These are phyloP conservation scores for Croton laevigatus DNA, from an alignment of 441 rosid genomes.

Conservation along the genomic window DNA sequence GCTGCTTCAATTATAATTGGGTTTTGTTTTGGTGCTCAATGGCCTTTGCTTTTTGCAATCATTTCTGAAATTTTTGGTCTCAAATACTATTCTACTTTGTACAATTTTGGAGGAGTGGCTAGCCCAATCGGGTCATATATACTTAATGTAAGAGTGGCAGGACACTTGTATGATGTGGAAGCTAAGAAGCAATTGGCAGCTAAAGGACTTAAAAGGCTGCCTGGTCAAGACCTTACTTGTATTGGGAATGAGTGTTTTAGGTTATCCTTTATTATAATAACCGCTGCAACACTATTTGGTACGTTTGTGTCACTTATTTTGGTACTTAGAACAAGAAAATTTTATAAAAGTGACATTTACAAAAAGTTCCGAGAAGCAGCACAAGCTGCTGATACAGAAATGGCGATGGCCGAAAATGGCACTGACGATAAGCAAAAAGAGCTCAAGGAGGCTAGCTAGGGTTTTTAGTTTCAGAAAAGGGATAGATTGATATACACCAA, in stretches of 20 bases:
- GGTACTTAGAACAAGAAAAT: constrained; percentile 65
- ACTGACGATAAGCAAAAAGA: background rate
- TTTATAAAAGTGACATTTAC: constrained; percentile 77
- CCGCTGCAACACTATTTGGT: constrained; percentile 69
- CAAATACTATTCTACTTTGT: constrained; percentile 59
- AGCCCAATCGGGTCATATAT: constrained; percentile 60
- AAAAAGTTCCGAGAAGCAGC: constrained; percentile 63
- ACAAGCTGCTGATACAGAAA: constrained; percentile 42
- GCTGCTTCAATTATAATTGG: constrained; percentile 65
- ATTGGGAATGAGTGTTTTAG: constrained; percentile 57
- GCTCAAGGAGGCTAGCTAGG: background rate
- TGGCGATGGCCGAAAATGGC: constrained; percentile 19
- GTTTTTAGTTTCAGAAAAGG: background rate
- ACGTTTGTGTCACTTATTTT: constrained; percentile 51
- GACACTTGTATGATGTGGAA: constrained; percentile 66
- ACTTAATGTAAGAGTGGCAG: constrained; percentile 53
- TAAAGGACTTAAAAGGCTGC: constrained; percentile 20
- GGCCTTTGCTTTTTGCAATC: constrained; percentile 61
- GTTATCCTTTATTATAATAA: constrained; percentile 62
- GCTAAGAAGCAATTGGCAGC: constrained; percentile 53
- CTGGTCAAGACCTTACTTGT: constrained; percentile 46
- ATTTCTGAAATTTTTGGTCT: constrained; percentile 71
- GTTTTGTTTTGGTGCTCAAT: constrained; percentile 74
- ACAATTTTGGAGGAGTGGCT: constrained; percentile 56
- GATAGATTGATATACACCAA: background rate